A percentile compares a stretch with the other conserved stretches of the same genome.
Conservation (phyloP, 2,329 filamentous ascomycete species). For the Daldinia sp. region DNA sequence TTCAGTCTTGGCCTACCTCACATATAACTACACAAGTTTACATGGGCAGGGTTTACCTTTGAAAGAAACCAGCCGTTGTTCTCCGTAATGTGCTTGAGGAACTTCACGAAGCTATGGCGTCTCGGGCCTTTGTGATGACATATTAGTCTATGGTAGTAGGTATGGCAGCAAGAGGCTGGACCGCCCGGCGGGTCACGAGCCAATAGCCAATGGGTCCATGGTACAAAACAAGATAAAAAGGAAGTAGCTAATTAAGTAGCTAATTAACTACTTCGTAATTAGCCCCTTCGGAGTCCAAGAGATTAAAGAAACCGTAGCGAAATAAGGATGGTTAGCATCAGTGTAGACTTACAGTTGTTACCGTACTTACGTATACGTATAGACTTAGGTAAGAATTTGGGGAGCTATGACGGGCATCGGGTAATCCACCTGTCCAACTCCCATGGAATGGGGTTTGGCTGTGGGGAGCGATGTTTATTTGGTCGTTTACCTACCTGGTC, state of each 20-base stretch:
- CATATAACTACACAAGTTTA: conserved; percentile 11
- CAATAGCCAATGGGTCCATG: conserved; percentile 26
- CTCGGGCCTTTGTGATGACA: conserved; percentile 32
- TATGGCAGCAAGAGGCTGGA: conserved; percentile 17
- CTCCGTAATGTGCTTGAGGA: conserved; percentile 4
- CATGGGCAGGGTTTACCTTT: conserved; percentile 5
- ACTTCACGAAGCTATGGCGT: conserved; percentile 19
- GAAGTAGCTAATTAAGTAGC: too few relatives aligned
- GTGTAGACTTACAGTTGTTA: conserved; percentile 27
- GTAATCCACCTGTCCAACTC: conserved; percentile 18
- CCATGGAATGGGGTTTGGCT: conserved; percentile 24
- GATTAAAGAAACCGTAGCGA: conserved; percentile 17
- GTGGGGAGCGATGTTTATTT: conserved; percentile 27
- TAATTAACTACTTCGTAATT: too few relatives aligned
- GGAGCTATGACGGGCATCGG: conserved; percentile 13
- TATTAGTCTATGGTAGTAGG: conserved; percentile 20
- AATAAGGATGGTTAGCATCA: conserved; percentile 18
- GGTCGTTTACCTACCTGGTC: conserved; percentile 7
- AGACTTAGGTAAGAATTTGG: conserved; percentile 20
- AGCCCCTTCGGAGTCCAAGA: too few relatives aligned
- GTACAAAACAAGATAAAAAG: conserved; percentile 22
- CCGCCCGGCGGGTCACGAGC: conserved; percentile 28
- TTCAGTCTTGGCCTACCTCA: conserved; percentile 34
- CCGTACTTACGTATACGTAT: too few relatives aligned
- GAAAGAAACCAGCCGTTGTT: background rate